Evolutionary conservation across 768 basidiomycete genomes (phyloP).

Genomic region (Hypholoma sublateritium): DNA sequence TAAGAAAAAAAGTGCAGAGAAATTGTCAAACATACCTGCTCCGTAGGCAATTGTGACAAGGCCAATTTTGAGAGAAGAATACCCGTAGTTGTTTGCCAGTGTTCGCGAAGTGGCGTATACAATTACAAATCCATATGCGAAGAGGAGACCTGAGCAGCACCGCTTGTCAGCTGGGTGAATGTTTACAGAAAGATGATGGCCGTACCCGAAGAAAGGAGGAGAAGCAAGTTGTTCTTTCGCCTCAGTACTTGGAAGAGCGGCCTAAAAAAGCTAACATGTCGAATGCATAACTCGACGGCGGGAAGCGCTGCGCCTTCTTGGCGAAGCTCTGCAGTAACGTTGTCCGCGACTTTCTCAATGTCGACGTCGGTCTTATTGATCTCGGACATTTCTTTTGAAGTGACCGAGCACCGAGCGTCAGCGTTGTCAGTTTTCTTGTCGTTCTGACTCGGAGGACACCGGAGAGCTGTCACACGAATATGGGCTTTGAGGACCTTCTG

Average conservation of each 20-base stretch:
- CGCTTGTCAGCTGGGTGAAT: neutral
- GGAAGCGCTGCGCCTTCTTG: constrained; percentile 8
- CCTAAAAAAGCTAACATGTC: constrained; percentile 73
- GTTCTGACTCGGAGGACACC: neutral
- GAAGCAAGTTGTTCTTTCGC: constrained; percentile 64
- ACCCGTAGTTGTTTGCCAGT: constrained; percentile 60
- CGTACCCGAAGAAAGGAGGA: constrained; percentile 64
- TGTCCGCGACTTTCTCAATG: constrained; percentile 26
- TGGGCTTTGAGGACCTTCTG: constrained; percentile 60
- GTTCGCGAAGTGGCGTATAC: constrained; percentile 77
- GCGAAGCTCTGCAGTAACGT: constrained; percentile 17
- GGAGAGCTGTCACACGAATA: constrained; percentile 16
- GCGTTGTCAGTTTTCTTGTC: neutral
- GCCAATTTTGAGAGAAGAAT: constrained; percentile 70
- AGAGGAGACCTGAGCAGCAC: constrained; percentile 54
- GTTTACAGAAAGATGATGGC: neutral
- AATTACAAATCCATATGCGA: constrained; percentile 69
- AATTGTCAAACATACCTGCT: constrained; percentile 40
- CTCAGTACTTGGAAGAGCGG: constrained; percentile 60
- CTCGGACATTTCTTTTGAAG: neutral
- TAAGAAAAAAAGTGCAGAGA: neutral
- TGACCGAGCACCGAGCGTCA: neutral
- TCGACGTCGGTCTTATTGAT: constrained; percentile 9
- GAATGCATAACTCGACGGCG: constrained; percentile 47
- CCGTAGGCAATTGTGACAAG: constrained; percentile 78